Conservation (phyloP, 208 protist species). For the Acanthamoeba royreba region DNA sequence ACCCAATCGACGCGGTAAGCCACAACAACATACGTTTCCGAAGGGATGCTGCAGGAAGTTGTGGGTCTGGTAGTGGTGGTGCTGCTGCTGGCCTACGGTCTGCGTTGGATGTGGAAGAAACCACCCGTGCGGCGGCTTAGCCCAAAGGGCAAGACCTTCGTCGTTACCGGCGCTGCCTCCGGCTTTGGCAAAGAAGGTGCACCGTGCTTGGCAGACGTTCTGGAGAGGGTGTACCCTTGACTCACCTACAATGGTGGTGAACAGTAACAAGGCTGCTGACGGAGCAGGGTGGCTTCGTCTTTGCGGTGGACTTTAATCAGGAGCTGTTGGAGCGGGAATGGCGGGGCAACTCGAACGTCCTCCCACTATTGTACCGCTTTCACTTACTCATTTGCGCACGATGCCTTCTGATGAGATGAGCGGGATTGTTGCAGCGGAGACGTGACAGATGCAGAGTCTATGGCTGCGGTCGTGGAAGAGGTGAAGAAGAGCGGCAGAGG, state of each 20-base stretch:
- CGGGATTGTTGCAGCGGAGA: neutral
- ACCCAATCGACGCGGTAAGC: too few relatives aligned
- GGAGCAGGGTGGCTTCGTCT: neutral
- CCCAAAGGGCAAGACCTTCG: neutral
- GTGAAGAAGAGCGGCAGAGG: neutral
- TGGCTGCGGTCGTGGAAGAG: neutral
- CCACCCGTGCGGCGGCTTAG: neutral
- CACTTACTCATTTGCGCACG: neutral
- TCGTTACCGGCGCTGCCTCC: neutral
- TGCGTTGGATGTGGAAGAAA: neutral
- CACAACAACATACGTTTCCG: too few relatives aligned
- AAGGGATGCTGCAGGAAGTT: neutral
- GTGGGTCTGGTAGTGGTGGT: neutral
- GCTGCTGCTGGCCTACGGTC: neutral
- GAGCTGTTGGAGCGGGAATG: neutral
- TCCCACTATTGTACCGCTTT: neutral
- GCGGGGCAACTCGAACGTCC: neutral
- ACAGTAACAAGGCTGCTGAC: neutral
- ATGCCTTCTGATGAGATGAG: neutral
- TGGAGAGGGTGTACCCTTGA: neutral
- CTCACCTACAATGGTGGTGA: too few relatives aligned
- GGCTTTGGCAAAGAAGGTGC: constrained; percentile 19
- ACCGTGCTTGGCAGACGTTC: neutral
- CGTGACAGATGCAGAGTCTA: neutral
- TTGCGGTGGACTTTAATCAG: neutral